phyloP scores from a whole-genome alignment of 2,329 filamentous ascomycete species.

The Beauveria bassiana region DNA sequence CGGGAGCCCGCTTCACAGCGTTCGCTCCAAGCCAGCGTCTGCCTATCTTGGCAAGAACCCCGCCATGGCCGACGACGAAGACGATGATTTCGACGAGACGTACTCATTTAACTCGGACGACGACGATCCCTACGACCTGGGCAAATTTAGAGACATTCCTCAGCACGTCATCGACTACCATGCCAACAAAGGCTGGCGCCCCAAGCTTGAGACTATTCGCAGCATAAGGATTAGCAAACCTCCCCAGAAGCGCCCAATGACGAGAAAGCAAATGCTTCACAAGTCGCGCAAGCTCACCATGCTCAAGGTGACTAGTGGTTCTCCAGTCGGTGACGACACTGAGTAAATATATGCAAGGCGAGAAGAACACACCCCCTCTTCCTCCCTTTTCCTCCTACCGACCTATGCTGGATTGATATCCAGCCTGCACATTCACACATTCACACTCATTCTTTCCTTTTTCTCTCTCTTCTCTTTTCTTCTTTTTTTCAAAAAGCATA shows the following conservation, averaged over 20 bases:
- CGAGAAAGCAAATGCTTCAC: conserved; percentile 13
- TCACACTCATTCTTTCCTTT: not conserved
- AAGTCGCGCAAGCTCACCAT: conserved; percentile 17
- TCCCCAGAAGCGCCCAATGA: too few relatives aligned
- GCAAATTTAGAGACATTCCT: too few relatives aligned
- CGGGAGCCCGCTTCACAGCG: conserved; percentile 21
- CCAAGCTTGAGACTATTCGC: conserved; percentile 39
- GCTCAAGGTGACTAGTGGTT: conserved; percentile 24
- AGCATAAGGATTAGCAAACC: conserved; percentile 24
- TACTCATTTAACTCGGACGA: not conserved
- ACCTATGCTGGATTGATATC: not conserved
- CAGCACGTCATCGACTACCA: conserved; percentile 15
- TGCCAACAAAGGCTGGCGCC: conserved; percentile 28
- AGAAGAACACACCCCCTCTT: not conserved
- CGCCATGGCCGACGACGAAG: conserved; percentile 18
- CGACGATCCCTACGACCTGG: not conserved
- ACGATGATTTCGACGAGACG: conserved; percentile 20
- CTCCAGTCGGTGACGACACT: conserved; percentile 30
- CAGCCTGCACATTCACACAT: not conserved
- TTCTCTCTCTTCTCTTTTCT: not conserved
- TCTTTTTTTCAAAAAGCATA: not conserved
- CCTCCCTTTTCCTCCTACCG: not conserved
- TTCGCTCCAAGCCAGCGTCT: conserved; percentile 20
- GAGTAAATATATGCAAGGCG: conserved; percentile 18
- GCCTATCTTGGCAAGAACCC: conserved; percentile 22